phyloP scores from a whole-genome alignment of 1,284 basidiomycete species.

The Cystobasidium slooffiae region DNA sequence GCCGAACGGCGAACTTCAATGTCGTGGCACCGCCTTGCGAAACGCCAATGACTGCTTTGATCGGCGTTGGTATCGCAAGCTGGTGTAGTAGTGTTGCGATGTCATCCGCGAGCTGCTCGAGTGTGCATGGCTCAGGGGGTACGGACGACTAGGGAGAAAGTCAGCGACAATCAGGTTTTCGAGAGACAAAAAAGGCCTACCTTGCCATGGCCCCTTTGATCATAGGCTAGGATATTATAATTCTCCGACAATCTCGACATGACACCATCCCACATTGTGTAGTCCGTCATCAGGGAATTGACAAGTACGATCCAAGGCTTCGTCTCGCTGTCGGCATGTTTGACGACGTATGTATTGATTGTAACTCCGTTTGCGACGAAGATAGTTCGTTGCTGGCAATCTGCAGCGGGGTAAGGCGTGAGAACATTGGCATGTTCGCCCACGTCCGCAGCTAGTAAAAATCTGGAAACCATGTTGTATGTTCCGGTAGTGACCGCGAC shows the following conservation, averaged over 20 bases:
- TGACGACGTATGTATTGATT: conserved; percentile 48
- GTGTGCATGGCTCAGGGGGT: conserved; percentile 55
- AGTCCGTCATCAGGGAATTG: conserved; percentile 60
- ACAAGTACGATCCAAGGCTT: conserved; percentile 58
- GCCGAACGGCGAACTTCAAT: conserved; percentile 57
- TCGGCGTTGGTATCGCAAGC: conserved; percentile 54
- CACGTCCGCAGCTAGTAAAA: conserved; percentile 59
- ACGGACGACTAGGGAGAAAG: conserved; percentile 51
- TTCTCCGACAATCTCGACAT: conserved; percentile 55
- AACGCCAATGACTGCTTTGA: conserved; percentile 58
- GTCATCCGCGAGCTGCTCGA: conserved; percentile 58
- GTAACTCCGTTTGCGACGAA: conserved; percentile 49
- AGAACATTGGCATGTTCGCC: conserved; percentile 56
- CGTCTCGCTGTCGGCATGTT: conserved; percentile 41
- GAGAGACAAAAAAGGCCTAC: conserved; percentile 40
- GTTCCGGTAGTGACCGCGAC: conserved; percentile 57
- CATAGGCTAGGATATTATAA: conserved; percentile 59
- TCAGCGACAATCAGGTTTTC: neutral
- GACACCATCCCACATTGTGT: conserved; percentile 58
- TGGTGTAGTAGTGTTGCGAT: conserved; percentile 56
- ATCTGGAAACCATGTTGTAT: conserved; percentile 60
- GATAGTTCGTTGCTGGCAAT: conserved; percentile 47
- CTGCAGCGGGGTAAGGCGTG: conserved; percentile 54
- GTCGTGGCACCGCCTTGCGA: conserved; percentile 60
- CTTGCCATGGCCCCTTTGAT: conserved; percentile 59